Percentiles rank a stretch among this genome's conserved stretches.
Conservation (phyloP, 345 rosid genomes). For the Populus tremula region DNA sequence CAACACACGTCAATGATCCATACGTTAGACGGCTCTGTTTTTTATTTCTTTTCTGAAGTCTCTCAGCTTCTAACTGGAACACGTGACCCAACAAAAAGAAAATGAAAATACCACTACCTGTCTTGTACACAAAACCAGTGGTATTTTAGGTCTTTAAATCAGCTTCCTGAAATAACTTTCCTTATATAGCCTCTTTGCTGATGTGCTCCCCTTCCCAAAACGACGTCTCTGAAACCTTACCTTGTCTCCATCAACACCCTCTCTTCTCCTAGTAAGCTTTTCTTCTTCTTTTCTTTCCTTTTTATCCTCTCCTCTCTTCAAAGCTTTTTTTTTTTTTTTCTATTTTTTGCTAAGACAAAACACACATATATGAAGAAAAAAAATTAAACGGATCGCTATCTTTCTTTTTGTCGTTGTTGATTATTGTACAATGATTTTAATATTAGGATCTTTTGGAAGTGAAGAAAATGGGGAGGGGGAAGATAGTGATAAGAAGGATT, state of each 20-base stretch:
- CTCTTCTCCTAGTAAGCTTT: conserved; percentile 13
- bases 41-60: not conserved
- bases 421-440: not conserved
- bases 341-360: no score
- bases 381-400: not conserved
- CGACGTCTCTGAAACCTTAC: conserved; percentile 24
- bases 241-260: conserved; percentile 10
- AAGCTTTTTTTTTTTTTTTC: not conserved
- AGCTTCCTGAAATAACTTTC: not conserved
- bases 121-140: conserved; percentile 10
- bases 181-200: not conserved
- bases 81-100: conserved; percentile 7
- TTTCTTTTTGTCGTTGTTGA: not conserved
- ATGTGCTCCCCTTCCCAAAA: conserved; percentile 14
- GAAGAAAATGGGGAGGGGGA: conserved; percentile 54
- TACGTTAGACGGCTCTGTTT: conserved; percentile 21
- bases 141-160: conserved; percentile 12
- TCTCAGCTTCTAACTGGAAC: conserved; percentile 22
- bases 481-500: conserved; percentile 57
- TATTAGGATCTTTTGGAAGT: not conserved
- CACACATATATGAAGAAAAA: not conserved
- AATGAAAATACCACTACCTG: not conserved
- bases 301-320: not conserved
- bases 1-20: conserved; percentile 52
- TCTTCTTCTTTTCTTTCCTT: not conserved